Base-by-base conservation (phyloP, 768 basidiomycete species). In the Mycena kentingensis region DNA sequence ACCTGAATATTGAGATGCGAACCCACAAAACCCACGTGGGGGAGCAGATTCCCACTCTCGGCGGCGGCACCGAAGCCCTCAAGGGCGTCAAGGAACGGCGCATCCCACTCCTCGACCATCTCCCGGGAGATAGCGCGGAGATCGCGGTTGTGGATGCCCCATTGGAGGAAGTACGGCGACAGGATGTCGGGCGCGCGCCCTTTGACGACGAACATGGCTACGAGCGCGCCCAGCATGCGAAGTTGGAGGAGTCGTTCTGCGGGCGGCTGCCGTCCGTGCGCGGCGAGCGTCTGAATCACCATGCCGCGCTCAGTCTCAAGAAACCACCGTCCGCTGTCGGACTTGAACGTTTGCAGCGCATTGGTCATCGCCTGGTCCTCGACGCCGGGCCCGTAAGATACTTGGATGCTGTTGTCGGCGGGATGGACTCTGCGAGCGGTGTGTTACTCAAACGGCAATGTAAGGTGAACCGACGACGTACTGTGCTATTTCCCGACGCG, bases 261-360 rank as follows among this genome's bases (percentile, higher is more conserved):
- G 19, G 41, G 11, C 19, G 41, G 12, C 13, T 19, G 22, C 67
- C 25, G 65, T 65, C 6, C 52, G 60, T 5, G 55, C 58, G 44
- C 65, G 52, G 26, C 37, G 48, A 42, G 25, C 7, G 41, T 5
- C 26, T 42, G 41, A 6, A 42, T 42, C 11, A 19, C 41, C 22
- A 10, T 8, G 6, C 41, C 41, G 11, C 21, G 41, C 41, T 11
- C 5, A 7, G 12, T 19, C 24, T 7, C 22, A 12, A 19, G 11
- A 8, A 11, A 25, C 41, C 41, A 42, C 10, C 41, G 41, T 11
- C 22, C 5, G 31, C 31, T 16, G 13, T 7, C 22, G n/a, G n/a
- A n/a, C n/a, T n/a, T n/a, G 12, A 42, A 42, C 5, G 5, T 11
- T 7, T 6, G 22, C 12, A 42, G 8, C 7, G 41, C 41, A 42